Base-by-base conservation (phyloP, 495 filamentous ascomycete species). In the Hypoxylon fragiforme region DNA sequence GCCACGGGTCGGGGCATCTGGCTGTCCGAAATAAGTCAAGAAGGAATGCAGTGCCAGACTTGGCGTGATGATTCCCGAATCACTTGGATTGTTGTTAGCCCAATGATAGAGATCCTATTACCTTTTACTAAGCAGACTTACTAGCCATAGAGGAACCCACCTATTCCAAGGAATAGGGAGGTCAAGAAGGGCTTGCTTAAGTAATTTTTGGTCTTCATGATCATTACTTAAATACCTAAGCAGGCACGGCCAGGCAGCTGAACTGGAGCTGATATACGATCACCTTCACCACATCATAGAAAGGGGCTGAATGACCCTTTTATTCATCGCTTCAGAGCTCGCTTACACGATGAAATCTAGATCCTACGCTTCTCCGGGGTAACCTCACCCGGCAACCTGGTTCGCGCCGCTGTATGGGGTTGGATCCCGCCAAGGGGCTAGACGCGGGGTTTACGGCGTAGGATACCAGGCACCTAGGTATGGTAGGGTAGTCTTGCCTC, bases 41-140 rank as follows among this genome's bases (percentile, higher is more conserved):
- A 81, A 81, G 0, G 71, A 67, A 37, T 64, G 55, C 34, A 78
- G 68, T 12, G 69, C 73, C 16, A 82, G 69, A 46, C 57, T 69
- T n/a, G 70, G 70, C 0, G 69, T 71, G 53, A 72, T 81, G 57
- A 73, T 73, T 11, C 70, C 70, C 50, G 66, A 70, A 48, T 73
- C 70, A 40, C 66, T 71, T 35, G 13, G 24, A 15, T 30, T 22
- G n/a, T 5, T 16, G 12, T 57, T 58, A 44, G 52, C 15, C 14
- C n/a, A 13, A 31, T n/a, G 13, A 22, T 18, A 26, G 24, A 20
- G 5, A 14, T 15, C 2, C n/a, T n/a, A 18, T 13, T 28, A 26
- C 18, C 12, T 6, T 1, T n/a, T 12, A 18, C 5, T 9, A 2
- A 12, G 24, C 9, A 26, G 12, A 62, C 66, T 58, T 14, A 69